Percentiles rank a stretch among this genome's conserved stretches.
phyloP scores from a whole-genome alignment of 306 rosid genomes.

The Psophocarpus tetragonolobus region DNA sequence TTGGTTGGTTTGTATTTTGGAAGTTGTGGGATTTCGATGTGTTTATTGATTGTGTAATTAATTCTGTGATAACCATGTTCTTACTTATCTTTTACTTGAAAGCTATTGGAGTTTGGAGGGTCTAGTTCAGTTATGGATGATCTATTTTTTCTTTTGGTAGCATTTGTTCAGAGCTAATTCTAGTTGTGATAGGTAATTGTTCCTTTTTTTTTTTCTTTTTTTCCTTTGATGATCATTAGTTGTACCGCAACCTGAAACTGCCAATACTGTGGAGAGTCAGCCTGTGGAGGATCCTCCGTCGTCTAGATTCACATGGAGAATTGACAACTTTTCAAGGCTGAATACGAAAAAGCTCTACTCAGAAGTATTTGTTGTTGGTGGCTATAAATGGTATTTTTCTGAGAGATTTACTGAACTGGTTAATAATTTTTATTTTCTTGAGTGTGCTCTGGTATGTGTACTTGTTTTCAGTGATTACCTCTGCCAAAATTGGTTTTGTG shows the following conservation, averaged over 20 bases:
- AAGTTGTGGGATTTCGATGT: background rate
- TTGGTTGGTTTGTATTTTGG: background rate
- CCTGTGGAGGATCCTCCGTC: slow-evolving; percentile 46
- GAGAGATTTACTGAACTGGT: slow-evolving; percentile 6
- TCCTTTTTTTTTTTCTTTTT: background rate
- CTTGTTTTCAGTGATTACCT: slow-evolving; percentile 1
- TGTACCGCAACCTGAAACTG: slow-evolving; percentile 51
- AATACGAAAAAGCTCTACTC: slow-evolving; percentile 48
- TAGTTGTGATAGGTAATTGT: slow-evolving; percentile 19
- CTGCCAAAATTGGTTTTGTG: slow-evolving; percentile 4
- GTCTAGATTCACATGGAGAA: slow-evolving; percentile 49
- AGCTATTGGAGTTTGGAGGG: slow-evolving; percentile 26
- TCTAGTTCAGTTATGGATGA: slow-evolving; percentile 18
- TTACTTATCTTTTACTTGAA: background rate
- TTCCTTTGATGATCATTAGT: slow-evolving; percentile 32
- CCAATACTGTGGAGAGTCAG: slow-evolving; percentile 47
- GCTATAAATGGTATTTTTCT: slow-evolving; percentile 45
- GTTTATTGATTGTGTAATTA: slow-evolving; percentile 9
- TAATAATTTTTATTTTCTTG: background rate
- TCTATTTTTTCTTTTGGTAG: background rate
- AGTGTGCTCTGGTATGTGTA: background rate
- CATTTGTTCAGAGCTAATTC: background rate
- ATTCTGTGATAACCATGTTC: background rate
- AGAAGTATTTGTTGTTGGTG: slow-evolving; percentile 46
- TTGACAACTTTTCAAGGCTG: slow-evolving; percentile 49